phyloP scores from a whole-genome alignment of 1,284 basidiomycete genomes.

The Ustilago sp. region DNA sequence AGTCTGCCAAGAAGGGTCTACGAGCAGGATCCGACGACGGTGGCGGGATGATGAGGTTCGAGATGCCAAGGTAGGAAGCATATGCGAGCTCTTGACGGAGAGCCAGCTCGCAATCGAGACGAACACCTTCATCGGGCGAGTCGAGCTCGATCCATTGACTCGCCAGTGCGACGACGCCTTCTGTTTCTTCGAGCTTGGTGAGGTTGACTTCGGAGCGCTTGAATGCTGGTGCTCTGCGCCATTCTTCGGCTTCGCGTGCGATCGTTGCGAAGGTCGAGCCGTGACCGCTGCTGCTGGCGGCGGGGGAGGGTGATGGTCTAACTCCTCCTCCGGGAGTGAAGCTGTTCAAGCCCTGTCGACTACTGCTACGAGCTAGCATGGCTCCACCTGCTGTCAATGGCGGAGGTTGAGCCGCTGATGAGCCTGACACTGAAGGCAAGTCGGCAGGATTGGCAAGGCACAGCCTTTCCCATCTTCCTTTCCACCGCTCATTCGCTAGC shows the following conservation, averaged over 20 bases:
- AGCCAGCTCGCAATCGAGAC: slow-evolving; percentile 95
- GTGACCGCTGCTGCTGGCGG: slow-evolving; percentile 5
- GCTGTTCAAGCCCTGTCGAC: slow-evolving; percentile 47
- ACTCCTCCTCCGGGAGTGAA: slow-evolving; percentile 14
- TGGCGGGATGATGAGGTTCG: slow-evolving; percentile 87
- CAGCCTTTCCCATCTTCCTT: slow-evolving; percentile 86
- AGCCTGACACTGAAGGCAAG: slow-evolving; percentile 15
- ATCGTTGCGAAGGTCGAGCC: slow-evolving; percentile 26
- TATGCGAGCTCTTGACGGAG: slow-evolving; percentile 92
- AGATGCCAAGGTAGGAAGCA: slow-evolving; percentile 89
- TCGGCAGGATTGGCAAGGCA: slow-evolving; percentile 75
- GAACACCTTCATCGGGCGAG: slow-evolving; percentile 89
- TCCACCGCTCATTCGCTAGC: slow-evolving; percentile 87
- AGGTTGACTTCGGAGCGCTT: slow-evolving; percentile 87
- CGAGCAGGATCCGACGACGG: slow-evolving; percentile 76
- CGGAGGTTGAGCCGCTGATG: slow-evolving; percentile 15
- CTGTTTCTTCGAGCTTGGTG: slow-evolving; percentile 86
- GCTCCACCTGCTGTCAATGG: slow-evolving; percentile 22
- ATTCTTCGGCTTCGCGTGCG: slow-evolving; percentile 80
- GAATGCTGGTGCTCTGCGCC: slow-evolving; percentile 86
- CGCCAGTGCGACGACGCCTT: slow-evolving; percentile 80
- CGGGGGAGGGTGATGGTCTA: slow-evolving; percentile 29
- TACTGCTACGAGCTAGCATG: slow-evolving; percentile 54
- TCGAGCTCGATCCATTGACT: slow-evolving; percentile 97
- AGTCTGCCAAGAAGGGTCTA: slow-evolving; percentile 85